Conservation (phyloP, 2,329 filamentous ascomycete genomes). For the Sclerotinia nivalis region DNA sequence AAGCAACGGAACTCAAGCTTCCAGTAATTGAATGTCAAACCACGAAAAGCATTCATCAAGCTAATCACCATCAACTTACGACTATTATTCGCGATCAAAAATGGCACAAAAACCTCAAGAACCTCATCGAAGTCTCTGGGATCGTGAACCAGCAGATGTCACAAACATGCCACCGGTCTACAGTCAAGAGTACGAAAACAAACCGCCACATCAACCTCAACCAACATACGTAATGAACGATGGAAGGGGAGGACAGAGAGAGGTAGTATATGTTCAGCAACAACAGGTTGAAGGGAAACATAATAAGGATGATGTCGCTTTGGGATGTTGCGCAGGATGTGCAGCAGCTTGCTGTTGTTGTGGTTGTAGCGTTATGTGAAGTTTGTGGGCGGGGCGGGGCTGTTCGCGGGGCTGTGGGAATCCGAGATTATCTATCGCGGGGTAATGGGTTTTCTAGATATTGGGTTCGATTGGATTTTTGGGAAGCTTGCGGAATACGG, state of each 20-base stretch:
- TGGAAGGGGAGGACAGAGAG: neutral
- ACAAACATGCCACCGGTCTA: slow-evolving; percentile 18
- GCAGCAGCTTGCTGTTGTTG: slow-evolving; percentile 13
- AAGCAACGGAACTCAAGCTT: neutral
- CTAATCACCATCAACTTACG: neutral
- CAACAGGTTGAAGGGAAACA: neutral
- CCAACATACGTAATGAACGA: neutral
- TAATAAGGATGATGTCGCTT: slow-evolving; percentile 10
- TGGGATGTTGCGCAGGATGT: slow-evolving; percentile 17
- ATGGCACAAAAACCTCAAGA: slow-evolving; percentile 10
- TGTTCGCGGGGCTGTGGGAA: neutral
- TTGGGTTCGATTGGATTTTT: neutral
- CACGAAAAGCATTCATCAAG: neutral
- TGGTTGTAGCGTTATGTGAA: slow-evolving; percentile 22
- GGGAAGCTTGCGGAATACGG: neutral
- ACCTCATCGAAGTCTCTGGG: slow-evolving; percentile 17
- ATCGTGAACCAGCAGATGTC: slow-evolving; percentile 17
- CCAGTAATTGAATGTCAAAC: neutral
- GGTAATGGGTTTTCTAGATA: neutral
- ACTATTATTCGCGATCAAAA: neutral
- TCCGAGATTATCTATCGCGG: too few species aligned
- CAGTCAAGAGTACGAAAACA: slow-evolving; percentile 9
- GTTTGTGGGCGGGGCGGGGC: too few species aligned
- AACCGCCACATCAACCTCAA: neutral
- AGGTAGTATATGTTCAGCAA: slow-evolving; percentile 16